Conservation (phyloP, 805 yeast genomes). For the Sugiyamaella marilandica region DNA sequence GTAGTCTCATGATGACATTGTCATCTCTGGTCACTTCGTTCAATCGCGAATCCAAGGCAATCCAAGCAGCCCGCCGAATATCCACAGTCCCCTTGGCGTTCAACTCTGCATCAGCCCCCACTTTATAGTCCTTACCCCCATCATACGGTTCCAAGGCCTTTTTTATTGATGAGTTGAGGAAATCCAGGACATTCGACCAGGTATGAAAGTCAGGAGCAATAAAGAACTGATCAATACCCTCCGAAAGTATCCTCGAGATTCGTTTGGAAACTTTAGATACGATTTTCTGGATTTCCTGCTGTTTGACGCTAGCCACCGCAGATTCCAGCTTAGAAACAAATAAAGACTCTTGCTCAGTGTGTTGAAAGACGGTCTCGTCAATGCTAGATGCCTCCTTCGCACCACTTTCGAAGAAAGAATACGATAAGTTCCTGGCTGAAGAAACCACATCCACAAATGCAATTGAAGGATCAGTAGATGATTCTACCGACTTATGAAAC, state of each 20-base stretch:
- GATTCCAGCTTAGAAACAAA: constrained; percentile 34
- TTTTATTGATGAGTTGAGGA: constrained; percentile 39
- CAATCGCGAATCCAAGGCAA: constrained; percentile 49
- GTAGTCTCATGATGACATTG: constrained; percentile 56
- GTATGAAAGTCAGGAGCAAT: constrained; percentile 45
- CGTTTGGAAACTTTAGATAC: constrained; percentile 30
- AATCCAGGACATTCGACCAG: constrained; percentile 56
- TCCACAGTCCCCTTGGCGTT: constrained; percentile 40
- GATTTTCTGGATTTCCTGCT: constrained; percentile 41
- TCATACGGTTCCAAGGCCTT: constrained; percentile 25
- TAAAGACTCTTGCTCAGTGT: constrained; percentile 21
- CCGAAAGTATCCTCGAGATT: constrained; percentile 28
- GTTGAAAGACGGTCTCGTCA: constrained; percentile 29
- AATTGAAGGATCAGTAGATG: constrained; percentile 11
- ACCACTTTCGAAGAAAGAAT: constrained; percentile 28
- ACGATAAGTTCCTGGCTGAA: constrained; percentile 22
- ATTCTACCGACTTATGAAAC: constrained; percentile 22
- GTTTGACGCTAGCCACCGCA: constrained; percentile 32
- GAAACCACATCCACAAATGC: constrained; percentile 30
- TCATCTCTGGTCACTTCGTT: constrained; percentile 64
- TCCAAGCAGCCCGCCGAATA: constrained; percentile 61
- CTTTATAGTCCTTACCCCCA: constrained; percentile 49
- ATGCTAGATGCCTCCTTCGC: constrained; percentile 33
- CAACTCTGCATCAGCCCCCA: constrained; percentile 50
- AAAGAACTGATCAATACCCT: constrained; percentile 45